A percentile compares a stretch with the other conserved stretches of the same genome.
phyloP scores from a whole-genome alignment of 352 stramenopile species.

The Poterioochromonas sp. region DNA sequence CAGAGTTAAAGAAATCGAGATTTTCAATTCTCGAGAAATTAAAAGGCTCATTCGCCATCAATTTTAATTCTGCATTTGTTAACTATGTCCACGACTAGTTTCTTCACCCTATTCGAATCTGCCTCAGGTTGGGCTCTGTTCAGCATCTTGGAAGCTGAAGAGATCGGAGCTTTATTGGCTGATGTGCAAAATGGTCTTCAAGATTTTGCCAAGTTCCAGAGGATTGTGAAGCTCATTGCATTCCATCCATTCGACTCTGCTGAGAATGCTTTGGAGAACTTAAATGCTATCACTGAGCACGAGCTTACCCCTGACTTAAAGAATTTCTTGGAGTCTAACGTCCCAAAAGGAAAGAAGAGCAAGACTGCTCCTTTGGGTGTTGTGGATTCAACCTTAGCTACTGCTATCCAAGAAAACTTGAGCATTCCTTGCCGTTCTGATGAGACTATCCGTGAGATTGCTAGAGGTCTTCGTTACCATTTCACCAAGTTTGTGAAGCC shows the following conservation, averaged over 20 bases:
- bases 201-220: slow-evolving; percentile 85
- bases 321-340: slow-evolving; percentile 98
- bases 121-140: slow-evolving; percentile 97
- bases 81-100: slow-evolving; percentile 13
- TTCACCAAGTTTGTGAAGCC: slow-evolving; percentile 96
- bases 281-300: slow-evolving; percentile 94
- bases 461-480: slow-evolving; percentile 90
- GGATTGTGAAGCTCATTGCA: slow-evolving; percentile 95
- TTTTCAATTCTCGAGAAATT: too few relatives aligned
- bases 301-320: slow-evolving; percentile 80
- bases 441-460: slow-evolving; percentile 90
- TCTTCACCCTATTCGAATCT: slow-evolving; percentile 89
- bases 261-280: slow-evolving; percentile 97
- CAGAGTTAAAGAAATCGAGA: too few relatives aligned
- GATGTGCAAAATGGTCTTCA: slow-evolving; percentile 76
- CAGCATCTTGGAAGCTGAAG: slow-evolving; percentile 92
- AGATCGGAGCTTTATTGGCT: slow-evolving; percentile 74
- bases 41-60: too few relatives aligned
- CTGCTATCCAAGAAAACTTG: slow-evolving; percentile 88
- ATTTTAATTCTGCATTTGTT: too few relatives aligned
- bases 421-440: slow-evolving; percentile 88
- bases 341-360: slow-evolving; percentile 87
- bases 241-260: slow-evolving; percentile 98
- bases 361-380: slow-evolving; percentile 76
- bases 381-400: slow-evolving; percentile 80